Evolutionary conservation across 441 rosid species (phyloP).

Genomic region (Jatropha podagrica): DNA sequence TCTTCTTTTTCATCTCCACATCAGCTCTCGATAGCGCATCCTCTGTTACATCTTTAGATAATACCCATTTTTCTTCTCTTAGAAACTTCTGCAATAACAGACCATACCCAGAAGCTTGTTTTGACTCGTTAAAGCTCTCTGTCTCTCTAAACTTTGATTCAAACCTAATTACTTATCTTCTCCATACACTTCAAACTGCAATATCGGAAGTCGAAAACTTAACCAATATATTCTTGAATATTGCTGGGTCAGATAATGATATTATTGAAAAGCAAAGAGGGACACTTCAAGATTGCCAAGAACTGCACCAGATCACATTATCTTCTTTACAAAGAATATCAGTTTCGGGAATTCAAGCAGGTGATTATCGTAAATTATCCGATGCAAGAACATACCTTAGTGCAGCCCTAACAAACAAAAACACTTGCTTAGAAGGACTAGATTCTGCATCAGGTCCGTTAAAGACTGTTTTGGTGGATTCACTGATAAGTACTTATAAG

Average conservation of each 20-base stretch:
- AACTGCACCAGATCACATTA: conserved; percentile 67
- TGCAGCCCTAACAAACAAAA: conserved; percentile 79
- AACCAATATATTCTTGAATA: conserved; percentile 38
- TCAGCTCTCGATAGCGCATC: conserved; percentile 21
- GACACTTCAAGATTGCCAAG: conserved; percentile 68
- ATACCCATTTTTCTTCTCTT: conserved; percentile 32
- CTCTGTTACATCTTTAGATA: conserved; percentile 27
- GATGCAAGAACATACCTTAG: conserved; percentile 67
- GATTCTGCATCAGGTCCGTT: conserved; percentile 65
- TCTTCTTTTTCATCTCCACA: conserved; percentile 27
- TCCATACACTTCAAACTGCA: conserved; percentile 63
- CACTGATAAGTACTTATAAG: conserved; percentile 46
- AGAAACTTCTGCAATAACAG: conserved; percentile 47
- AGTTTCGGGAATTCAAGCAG: conserved; percentile 38
- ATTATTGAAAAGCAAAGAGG: conserved; percentile 68
- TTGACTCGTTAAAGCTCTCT: conserved; percentile 62
- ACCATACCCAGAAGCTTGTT: conserved; percentile 73
- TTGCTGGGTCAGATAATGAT: conserved; percentile 24
- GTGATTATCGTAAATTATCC: conserved; percentile 38
- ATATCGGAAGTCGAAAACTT: conserved; percentile 60
- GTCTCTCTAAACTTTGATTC: conserved; percentile 56
- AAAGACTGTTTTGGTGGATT: conserved; percentile 45
- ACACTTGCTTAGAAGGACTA: conserved; percentile 80
- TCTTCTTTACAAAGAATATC: conserved; percentile 43
- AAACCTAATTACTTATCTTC: conserved; percentile 48